These are phyloP conservation scores for Amanita subjunquillea DNA, from an alignment of 768 basidiomycete species.

Conservation along the genomic window DNA sequence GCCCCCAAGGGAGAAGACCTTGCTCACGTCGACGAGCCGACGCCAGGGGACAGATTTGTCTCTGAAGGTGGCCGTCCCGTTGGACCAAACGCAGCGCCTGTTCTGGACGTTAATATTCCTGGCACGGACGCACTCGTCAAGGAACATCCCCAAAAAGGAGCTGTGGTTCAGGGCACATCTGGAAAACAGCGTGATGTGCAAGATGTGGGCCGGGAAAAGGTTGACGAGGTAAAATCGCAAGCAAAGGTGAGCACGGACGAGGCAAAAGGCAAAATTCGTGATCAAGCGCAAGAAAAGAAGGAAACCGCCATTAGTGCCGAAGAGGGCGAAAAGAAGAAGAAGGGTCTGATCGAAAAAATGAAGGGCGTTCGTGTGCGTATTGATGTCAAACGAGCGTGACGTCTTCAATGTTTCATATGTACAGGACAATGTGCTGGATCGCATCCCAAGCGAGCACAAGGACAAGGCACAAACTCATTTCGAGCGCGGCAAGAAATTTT, in stretches of 20 bases:
- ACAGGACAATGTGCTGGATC: slow-evolving; percentile 24
- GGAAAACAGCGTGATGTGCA: slow-evolving; percentile 21
- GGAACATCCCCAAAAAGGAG: slow-evolving; percentile 42
- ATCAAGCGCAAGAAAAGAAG: slow-evolving; percentile 6
- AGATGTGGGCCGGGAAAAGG: slow-evolving; percentile 6
- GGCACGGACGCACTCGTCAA: slow-evolving; percentile 19
- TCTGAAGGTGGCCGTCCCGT: slow-evolving; percentile 27
- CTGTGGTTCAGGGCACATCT: slow-evolving; percentile 19
- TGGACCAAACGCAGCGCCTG: slow-evolving; percentile 22
- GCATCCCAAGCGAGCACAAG: slow-evolving; percentile 61
- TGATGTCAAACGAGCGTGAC: slow-evolving; percentile 16
- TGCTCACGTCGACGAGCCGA: slow-evolving; percentile 57
- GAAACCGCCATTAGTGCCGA: slow-evolving; percentile 7
- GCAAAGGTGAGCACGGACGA: not conserved
- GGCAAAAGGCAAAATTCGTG: not conserved
- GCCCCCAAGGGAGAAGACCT: slow-evolving; percentile 59
- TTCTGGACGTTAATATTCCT: slow-evolving; percentile 20
- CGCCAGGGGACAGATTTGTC: slow-evolving; percentile 57
- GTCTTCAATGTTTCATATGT: slow-evolving; percentile 10
- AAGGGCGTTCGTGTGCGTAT: slow-evolving; percentile 27
- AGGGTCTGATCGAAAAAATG: slow-evolving; percentile 22
- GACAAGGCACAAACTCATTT: slow-evolving; percentile 40
- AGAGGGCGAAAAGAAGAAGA: slow-evolving; percentile 20
- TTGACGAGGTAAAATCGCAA: not conserved
- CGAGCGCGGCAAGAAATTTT: slow-evolving; percentile 53